Evolutionary conservation across 441 rosid species (phyloP), one percentile per base, ranked within the genome.

Genomic region (Monsonia emarginata): DNA sequence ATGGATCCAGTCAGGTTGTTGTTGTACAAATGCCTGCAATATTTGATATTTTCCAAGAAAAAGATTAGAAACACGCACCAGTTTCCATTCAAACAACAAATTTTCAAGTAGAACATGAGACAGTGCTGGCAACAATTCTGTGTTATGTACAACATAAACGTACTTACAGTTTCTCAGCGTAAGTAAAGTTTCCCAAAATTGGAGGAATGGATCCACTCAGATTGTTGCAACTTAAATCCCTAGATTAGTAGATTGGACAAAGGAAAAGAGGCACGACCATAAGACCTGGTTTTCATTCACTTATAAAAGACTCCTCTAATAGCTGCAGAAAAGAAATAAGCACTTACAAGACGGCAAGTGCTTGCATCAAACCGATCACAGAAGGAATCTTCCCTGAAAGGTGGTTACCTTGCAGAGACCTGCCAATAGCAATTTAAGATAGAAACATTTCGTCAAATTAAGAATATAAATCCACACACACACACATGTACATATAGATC

Each of bases 291-390:
- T 52, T 52, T 1, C 8, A 52, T 8, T 7, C 10, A 3, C 2
- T 0, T 22, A 52, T 52, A 52, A 52, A 10, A 1, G 2, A 52
- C 59, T 3, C 6, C 11, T 22, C 0, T 2, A 8, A 8, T 11
- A 52, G n/a, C 14, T 22, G 22, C 2, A 22, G 16, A 21, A 52
- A 22, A 36, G 42, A 36, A 36, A 10, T 19, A 14, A 4, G 28
- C 4, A 79, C 97, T 71, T 80, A 94, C 99, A 94, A 56, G 46
- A 94, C 96, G 38, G 99, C 99, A 24, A 94, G 83, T 40, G 99
- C 99, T 77, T 94, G 99, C 99, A 94, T 91, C 28, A 94, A 67
- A 62, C 99, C 99, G 44, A 91, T 77, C 61, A 89, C 97, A 50
- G 85, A 94, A 0, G 99, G 99, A 79, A 94, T 91, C 72, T 60